A percentile compares a stretch with the other conserved stretches of the same genome.
These are phyloP conservation scores for Xylariaceae sp. DNA, from an alignment of 2,329 filamentous ascomycete species.

Conservation along the genomic window DNA sequence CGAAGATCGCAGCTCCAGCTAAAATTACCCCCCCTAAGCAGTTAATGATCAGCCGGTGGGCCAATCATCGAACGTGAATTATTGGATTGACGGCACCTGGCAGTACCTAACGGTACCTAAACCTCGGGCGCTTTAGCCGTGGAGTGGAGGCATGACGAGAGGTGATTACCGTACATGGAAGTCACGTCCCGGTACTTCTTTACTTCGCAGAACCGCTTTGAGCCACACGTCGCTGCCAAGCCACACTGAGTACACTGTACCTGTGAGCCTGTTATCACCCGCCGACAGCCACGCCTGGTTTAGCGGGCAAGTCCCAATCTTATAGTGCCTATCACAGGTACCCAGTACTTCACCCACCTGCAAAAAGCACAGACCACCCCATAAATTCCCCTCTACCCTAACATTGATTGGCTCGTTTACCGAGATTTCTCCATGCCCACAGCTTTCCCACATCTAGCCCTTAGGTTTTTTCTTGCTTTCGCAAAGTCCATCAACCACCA, in stretches of 20 bases:
- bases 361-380: slow-evolving; percentile 20
- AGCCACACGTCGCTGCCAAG: neutral
- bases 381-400: slow-evolving; percentile 18
- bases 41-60: neutral
- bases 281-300: no score
- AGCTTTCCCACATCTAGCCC: slow-evolving; percentile 27
- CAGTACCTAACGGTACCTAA: neutral
- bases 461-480: slow-evolving; percentile 27
- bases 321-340: neutral
- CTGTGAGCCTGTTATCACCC: neutral
- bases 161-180: neutral
- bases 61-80: slow-evolving; percentile 16
- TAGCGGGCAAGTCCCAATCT: no score
- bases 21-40: slow-evolving; percentile 16
- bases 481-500: slow-evolving; percentile 27
- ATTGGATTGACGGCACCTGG: neutral
- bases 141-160: neutral
- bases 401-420: slow-evolving; percentile 31
- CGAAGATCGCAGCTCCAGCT: neutral
- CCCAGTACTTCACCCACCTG: neutral
- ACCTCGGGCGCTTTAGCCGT: no score
- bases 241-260: neutral
- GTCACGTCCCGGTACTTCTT: neutral
- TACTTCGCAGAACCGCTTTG: neutral
- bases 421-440: slow-evolving; percentile 28